phyloP scores from a whole-genome alignment of 2,329 filamentous ascomycete species.

The Monilinia polystroma region DNA sequence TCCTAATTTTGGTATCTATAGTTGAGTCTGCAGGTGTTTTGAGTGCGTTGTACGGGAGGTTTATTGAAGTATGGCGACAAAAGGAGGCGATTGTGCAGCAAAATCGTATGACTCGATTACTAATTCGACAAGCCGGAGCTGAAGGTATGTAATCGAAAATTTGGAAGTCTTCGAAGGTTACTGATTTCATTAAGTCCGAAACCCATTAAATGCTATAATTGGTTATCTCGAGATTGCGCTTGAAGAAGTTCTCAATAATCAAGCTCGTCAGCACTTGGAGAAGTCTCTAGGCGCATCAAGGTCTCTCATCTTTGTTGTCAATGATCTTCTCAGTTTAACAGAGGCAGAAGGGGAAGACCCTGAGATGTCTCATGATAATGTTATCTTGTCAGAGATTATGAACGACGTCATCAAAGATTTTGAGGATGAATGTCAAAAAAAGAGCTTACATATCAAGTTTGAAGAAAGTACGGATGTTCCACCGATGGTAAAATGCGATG shows the following conservation, averaged over 20 bases:
- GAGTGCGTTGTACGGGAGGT: conserved; percentile 81
- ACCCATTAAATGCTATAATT: conserved; percentile 91
- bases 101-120: conserved; percentile 73
- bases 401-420: conserved; percentile 75
- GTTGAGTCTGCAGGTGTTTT: conserved; percentile 85
- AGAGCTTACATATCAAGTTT: conserved; percentile 26
- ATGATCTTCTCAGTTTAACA: conserved; percentile 83
- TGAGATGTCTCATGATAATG: conserved; percentile 76
- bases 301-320: conserved; percentile 90
- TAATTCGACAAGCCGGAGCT: conserved; percentile 42
- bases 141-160: conserved; percentile 1
- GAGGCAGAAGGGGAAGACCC: conserved; percentile 81
- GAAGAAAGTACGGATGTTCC: conserved; percentile 26
- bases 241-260: conserved; percentile 73
- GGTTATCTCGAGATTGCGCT: conserved; percentile 91
- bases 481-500: conserved; percentile 29
- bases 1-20: not conserved
- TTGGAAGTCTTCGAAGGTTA: not conserved
- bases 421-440: conserved; percentile 62
- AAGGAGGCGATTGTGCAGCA: conserved; percentile 77
- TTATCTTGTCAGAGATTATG: conserved; percentile 70
- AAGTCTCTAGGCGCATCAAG: conserved; percentile 89
- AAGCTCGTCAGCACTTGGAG: conserved; percentile 79
- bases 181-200: conserved; percentile 72
- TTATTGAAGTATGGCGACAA: conserved; percentile 90